Evolutionary conservation across 148 eudicot genomes (phyloP).

Genomic region (Silene latifolia): DNA sequence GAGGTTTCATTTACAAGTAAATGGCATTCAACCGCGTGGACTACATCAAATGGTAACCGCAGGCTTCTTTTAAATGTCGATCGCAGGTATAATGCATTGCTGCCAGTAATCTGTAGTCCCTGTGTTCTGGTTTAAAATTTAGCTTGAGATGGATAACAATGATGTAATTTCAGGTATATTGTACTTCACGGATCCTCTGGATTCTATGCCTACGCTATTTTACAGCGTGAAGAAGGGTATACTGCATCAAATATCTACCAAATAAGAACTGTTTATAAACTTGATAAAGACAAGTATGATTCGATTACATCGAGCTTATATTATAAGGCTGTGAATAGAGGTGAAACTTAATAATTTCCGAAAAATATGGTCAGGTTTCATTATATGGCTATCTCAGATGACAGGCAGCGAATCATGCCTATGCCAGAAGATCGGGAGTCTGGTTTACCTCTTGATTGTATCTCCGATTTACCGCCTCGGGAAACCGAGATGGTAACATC

Average conservation of each 20-base stretch:
- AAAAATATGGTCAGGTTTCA: conserved; percentile 42
- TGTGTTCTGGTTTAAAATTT: too few relatives aligned
- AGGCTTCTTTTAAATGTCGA: conserved; percentile 50
- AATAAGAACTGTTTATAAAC: conserved; percentile 52
- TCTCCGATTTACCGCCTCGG: too few relatives aligned
- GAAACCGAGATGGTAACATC: too few relatives aligned
- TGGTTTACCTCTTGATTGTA: conserved; percentile 43
- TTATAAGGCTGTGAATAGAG: not conserved
- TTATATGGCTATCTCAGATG: conserved; percentile 75
- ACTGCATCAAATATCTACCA: conserved; percentile 35
- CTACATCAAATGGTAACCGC: conserved; percentile 12
- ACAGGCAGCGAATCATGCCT: conserved; percentile 66
- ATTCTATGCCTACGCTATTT: conserved; percentile 46
- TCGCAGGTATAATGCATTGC: conserved; percentile 29
- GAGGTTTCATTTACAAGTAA: conserved; percentile 54
- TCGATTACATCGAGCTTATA: not conserved
- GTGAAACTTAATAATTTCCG: not conserved
- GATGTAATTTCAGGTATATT: conserved; percentile 36
- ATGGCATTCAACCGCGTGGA: conserved; percentile 38
- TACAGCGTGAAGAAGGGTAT: conserved; percentile 42
- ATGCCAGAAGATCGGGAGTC: conserved; percentile 37
- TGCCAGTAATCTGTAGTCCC: too few relatives aligned
- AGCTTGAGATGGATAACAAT: not conserved
- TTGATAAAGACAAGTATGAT: conserved; percentile 30
- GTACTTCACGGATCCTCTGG: conserved; percentile 51